Conservation (phyloP, 257 asterid genomes). For the Nicotiana sylvestris region DNA sequence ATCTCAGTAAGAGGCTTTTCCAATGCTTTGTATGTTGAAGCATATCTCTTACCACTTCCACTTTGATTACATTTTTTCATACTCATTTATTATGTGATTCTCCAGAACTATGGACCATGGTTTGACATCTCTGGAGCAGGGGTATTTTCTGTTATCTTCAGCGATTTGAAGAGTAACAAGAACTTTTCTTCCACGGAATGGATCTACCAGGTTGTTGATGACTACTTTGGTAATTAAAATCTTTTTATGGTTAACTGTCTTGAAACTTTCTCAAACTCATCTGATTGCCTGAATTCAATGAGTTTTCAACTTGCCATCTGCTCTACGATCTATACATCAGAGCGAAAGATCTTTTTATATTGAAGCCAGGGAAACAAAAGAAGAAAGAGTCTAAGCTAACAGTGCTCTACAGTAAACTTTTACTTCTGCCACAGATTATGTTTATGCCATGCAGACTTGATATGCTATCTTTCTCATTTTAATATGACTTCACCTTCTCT, state of each 20-base stretch:
- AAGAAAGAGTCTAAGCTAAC: no score
- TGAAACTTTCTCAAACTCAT: not conserved
- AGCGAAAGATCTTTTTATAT: no score
- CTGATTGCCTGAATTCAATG: not conserved
- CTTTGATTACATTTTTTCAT: not conserved
- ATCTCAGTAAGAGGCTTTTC: not conserved
- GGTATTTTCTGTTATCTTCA: constrained; percentile 42
- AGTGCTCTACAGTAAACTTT: no score
- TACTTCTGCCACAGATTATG: not conserved
- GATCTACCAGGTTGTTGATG: constrained; percentile 62
- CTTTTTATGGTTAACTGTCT: not conserved
- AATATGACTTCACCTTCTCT: not conserved
- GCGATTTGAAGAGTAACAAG: constrained; percentile 30
- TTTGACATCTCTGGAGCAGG: constrained; percentile 70
- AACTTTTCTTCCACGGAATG: constrained; percentile 57
- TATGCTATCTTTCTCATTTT: not conserved
- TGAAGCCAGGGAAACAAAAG: no score
- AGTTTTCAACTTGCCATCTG: no score
- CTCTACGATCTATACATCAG: no score
- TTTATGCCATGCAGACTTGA: not conserved
- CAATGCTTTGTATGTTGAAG: not conserved
- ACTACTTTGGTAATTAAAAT: not conserved
- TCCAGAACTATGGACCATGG: constrained; percentile 84
- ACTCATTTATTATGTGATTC: constrained; percentile 8
- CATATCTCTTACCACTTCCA: not conserved